Base-by-base conservation (phyloP, 2,329 filamentous ascomycete genomes). In the Aspergillus tanneri region DNA sequence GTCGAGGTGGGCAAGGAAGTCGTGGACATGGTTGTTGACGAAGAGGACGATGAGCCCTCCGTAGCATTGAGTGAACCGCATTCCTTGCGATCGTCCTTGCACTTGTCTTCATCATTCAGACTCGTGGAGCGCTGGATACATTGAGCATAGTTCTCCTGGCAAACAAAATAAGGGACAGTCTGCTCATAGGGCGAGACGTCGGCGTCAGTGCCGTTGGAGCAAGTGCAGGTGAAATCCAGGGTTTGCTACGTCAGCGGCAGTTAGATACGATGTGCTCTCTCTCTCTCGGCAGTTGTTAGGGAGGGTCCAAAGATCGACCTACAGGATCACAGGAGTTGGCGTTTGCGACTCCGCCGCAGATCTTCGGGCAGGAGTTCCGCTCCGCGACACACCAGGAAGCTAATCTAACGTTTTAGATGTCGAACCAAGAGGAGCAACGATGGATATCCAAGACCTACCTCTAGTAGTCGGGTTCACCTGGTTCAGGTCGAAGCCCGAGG, bases 141-240 rank as follows among this genome's bases (percentile, higher is more conserved):
- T 57, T 77, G 72, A 19, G 55, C 57, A 61, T 68, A 80, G 69
- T 75, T 79, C 54, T 68, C 69, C 59, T 76, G 62, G 72, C 83
- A 86, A 66, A 82, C 75, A 66, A 74, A 83, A 68, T 74, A 81
- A 34, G 82, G 82, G 40, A 87, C 70, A 19, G 81, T 82, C 66
- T 80, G 70, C 45, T 68, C 58, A 69, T 84, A 87, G 57, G 73
- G 69, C 51, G 71, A 65, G 58, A 84, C 74, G 61, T 83, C 76
- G 56, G 81, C 81, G 6, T 66, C 63, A 34, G 73, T 77, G 55
- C 76, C 77, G 64, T 83, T 78, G 54, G 61, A 54, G 73, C 84
- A 87, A 42, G 72, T 70, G 69, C 84, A 87, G 48, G 62, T 72
- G 72, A 74, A 86, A 25, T 65, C 66, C 50, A 86, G 73, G 14